Evolutionary conservation across 1,284 basidiomycete genomes (phyloP).

Genomic region (Psilocybe mexicana): DNA sequence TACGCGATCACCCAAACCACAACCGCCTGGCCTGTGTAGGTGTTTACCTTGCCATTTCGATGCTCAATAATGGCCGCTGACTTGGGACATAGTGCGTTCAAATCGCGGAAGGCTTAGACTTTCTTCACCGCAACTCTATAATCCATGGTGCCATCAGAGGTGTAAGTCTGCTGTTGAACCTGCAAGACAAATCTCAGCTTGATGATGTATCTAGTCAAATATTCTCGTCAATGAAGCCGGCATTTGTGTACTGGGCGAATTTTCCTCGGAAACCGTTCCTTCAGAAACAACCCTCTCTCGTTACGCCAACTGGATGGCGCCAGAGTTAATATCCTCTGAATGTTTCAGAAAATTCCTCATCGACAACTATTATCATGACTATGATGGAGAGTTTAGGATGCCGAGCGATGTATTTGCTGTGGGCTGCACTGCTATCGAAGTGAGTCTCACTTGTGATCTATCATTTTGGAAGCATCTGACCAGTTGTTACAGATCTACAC

Average conservation of each 20-base stretch:
- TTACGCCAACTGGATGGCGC: constrained; percentile 20
- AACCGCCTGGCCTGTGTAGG: constrained; percentile 16
- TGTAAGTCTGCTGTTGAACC: constrained; percentile 13
- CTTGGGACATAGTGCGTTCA: constrained; percentile 17
- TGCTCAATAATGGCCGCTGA: background rate
- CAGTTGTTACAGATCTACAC: constrained; percentile 17
- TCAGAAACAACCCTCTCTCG: constrained; percentile 12
- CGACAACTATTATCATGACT: constrained; percentile 23
- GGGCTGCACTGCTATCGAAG: constrained; percentile 22
- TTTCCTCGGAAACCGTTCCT: constrained; percentile 18
- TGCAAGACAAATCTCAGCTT: background rate
- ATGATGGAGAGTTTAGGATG: constrained; percentile 23
- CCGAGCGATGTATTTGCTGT: constrained; percentile 25
- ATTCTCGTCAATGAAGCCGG: constrained; percentile 21
- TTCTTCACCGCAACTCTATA: constrained; percentile 20
- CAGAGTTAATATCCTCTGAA: constrained; percentile 20
- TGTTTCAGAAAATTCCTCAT: constrained; percentile 15
- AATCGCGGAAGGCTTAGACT: constrained; percentile 20
- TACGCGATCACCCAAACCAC: constrained; percentile 9
- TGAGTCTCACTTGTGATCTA: background rate
- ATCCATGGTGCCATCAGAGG: constrained; percentile 24
- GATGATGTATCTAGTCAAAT: constrained; percentile 16
- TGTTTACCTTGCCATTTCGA: background rate
- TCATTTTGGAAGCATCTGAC: background rate
- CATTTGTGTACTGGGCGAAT: constrained; percentile 21